phyloP scores from a whole-genome alignment of 1,139 yeast species.

The Sugiyamaella sp. region DNA sequence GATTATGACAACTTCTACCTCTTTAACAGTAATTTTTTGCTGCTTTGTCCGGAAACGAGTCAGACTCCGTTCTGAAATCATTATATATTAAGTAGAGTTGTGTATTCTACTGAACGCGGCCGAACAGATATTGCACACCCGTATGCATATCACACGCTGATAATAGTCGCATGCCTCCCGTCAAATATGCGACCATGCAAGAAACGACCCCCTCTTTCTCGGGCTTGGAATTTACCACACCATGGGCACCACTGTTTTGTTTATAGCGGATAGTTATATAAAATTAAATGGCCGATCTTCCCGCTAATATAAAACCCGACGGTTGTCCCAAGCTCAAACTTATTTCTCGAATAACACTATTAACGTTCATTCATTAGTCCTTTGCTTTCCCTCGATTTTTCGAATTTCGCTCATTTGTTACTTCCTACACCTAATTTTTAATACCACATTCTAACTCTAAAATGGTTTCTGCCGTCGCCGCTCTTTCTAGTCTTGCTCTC shows the following conservation, averaged over 20 bases:
- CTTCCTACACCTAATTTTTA: slow-evolving; percentile 8
- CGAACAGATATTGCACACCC: background rate
- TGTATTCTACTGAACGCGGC: no score
- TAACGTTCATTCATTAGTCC: background rate
- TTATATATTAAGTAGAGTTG: no score
- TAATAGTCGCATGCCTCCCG: slow-evolving; percentile 1
- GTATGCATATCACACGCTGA: background rate
- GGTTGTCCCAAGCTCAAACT: background rate
- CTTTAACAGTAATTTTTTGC: no score
- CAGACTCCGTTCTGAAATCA: no score
- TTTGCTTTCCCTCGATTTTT: background rate
- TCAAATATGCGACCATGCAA: background rate
- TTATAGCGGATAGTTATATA: background rate
- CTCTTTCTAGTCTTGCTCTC: slow-evolving; percentile 27
- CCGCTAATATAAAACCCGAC: background rate
- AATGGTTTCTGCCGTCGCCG: slow-evolving; percentile 27
- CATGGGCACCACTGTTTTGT: background rate
- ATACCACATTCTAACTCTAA: slow-evolving; percentile 6
- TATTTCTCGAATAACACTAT: background rate
- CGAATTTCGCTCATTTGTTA: slow-evolving; percentile 12
- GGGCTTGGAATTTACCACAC: background rate
- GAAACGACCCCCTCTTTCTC: background rate
- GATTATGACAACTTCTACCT: no score
- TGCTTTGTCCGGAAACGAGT: no score
- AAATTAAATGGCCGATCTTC: background rate